Base-by-base conservation (phyloP, 192 early-diverging fungal genomes). In the Ambispora gerdemannii region DNA sequence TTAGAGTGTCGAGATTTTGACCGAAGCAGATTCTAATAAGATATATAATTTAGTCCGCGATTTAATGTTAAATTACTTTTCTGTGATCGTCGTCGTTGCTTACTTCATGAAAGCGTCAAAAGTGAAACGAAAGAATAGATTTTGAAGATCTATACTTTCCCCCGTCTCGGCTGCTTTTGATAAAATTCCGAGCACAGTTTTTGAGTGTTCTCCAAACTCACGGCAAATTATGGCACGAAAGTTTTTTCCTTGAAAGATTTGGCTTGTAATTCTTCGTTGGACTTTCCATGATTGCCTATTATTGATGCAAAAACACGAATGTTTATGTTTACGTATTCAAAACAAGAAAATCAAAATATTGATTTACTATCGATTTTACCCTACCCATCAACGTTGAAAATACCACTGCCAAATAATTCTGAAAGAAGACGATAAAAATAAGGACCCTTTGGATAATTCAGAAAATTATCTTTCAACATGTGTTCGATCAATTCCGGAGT, bases 101-200 rank as follows among this genome's bases (percentile, higher is more conserved):
- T 75, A 38, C 52, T 81, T 74, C 20, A 71, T 77, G 67, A 79
- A 79, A 0, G 68, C 58, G 35, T 77, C 76, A 49, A 83, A 31
- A 2, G 81, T 85, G 52, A 75, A 83, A 32, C 80, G 75, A 50
- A 71, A 80, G 38, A 82, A 78, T 19, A 83, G 22, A 22, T 81
- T 79, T 35, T 81, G 76, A 19, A 85, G 66, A 66, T 85, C 81
- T 27, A 83, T 53, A 2, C 68, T 32, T 27, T 78, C 64, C 15
- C 72, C 71, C 1, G 25, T 59, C 7, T 73, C 73, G 7, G 77
- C 74, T 33, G 38, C 51, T 13, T 62, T 38, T 13, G 50, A 30
- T 11, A 69, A 43, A 38, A 69, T 58, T 4, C 38, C 30, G 35
- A 69, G 28, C 3, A 36, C 7, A 6, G 2, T 28, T 35, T 38